Base-by-base conservation (phyloP, 2,329 filamentous ascomycete genomes). In the Monosporascus ibericus region DNA sequence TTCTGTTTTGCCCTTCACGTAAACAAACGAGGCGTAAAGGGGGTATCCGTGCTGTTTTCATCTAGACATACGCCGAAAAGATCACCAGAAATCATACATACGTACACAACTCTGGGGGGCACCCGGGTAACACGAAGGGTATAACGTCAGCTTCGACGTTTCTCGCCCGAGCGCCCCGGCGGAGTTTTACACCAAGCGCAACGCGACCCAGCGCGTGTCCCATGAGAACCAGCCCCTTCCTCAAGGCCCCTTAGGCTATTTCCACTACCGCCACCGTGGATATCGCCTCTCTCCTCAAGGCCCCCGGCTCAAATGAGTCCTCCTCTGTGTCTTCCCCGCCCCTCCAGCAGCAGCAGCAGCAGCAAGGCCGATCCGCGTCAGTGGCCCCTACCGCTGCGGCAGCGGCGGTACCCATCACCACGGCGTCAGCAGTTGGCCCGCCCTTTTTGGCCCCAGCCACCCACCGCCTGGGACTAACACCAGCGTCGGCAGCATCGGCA, bases 281-380 rank as follows among this genome's bases (percentile, higher is more conserved):
- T 92, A 95, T 96, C 87, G 84, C 88, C 73, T 86, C 87, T 62
- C 82, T 96, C 61, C 82, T 96, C 73, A 89, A 92, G 80, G 81
- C 79, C 68, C 76, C 84, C 68, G 84, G 84, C 80, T 85, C 86
- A 73, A 76, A 84, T 80, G 85, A 88, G 80, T 85, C 85, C 70
- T 77, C 78, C 70, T 77, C 78, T 63, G 71, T 72, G 56, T 75
- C 77, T 64, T 70, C 70, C 58, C 64, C 70, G 57, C 42, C 20
- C 42, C 42, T 25, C n/a, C 40, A 44, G 8, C 40, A 46, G 22
- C 40, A 44, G 8, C 40, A 22, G 18, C 40, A 44, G 40, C 69
- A 68, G 52, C 68, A 69, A 52, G 65, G 61, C 49, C 67, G 67
- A 63, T 66, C 71, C 54, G 60, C 68, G 56, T 68, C 73, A 61